phyloP scores from a whole-genome alignment of 805 yeast species.

The Ogataea ganodermae region DNA sequence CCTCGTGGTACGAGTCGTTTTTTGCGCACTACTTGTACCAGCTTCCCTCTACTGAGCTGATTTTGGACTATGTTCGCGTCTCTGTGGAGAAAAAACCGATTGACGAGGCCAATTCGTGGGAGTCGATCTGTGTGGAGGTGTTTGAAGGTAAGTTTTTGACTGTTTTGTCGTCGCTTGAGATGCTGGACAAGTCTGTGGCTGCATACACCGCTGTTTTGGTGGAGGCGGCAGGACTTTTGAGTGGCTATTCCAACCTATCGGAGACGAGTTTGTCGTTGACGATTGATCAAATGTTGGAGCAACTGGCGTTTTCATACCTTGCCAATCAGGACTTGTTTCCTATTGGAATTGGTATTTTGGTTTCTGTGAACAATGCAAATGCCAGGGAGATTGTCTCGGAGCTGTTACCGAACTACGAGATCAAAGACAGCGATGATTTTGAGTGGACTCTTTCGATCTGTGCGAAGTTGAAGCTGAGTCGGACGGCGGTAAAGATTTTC shows the following conservation, averaged over 20 bases:
- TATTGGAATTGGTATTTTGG: constrained; percentile 67
- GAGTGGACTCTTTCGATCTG: constrained; percentile 79
- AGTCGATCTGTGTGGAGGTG: constrained; percentile 54
- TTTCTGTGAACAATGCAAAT: constrained; percentile 45
- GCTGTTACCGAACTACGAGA: constrained; percentile 60
- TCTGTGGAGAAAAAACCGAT: constrained; percentile 38
- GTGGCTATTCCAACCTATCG: constrained; percentile 33
- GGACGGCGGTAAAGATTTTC: constrained; percentile 58
- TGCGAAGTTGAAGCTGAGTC: constrained; percentile 62
- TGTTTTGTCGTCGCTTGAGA: constrained; percentile 59
- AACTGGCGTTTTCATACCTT: constrained; percentile 57
- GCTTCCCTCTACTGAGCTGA: constrained; percentile 51
- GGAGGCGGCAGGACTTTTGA: constrained; percentile 63
- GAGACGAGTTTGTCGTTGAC: constrained; percentile 23
- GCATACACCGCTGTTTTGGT: constrained; percentile 61
- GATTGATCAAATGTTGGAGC: constrained; percentile 45
- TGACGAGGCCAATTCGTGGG: constrained; percentile 49
- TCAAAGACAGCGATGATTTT: constrained; percentile 69
- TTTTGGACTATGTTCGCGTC: constrained; percentile 42
- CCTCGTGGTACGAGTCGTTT: constrained; percentile 69
- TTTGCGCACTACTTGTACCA: constrained; percentile 47
- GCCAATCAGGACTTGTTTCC: constrained; percentile 58
- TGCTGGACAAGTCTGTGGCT: constrained; percentile 62
- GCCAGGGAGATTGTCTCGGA: constrained; percentile 52
- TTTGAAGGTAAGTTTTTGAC: constrained; percentile 57